Base-by-base conservation (phyloP, 2,329 filamentous ascomycete genomes). In the Diaporthe citriasiana region DNA sequence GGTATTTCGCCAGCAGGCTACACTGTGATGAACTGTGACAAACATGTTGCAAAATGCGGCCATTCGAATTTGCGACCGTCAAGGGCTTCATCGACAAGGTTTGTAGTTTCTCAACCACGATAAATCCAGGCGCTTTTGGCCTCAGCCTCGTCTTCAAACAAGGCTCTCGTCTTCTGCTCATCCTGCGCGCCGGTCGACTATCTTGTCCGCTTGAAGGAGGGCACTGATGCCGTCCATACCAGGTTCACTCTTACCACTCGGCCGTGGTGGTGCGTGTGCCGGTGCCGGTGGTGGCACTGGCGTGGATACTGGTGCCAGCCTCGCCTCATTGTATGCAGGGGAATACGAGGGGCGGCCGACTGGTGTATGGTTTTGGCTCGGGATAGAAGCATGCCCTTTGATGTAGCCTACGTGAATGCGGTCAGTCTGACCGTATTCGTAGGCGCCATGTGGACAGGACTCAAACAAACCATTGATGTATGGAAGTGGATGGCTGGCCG, bases 151-250 rank as follows among this genome's bases (percentile, higher is more conserved):
- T 30, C 56, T 47, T 47, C 12, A 15, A 19, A n/a, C n/a, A 35
- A 53, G 25, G 25, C 30, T n/a, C 69, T 33, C 10, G 4, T 35
- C 30, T 15, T 30, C n/a, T 40, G 50, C 25, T 70, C 72, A 63
- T 65, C 40, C 51, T 63, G 60, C 60, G 22, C 84, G 82, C 55
- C 86, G 85, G 73, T 88, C 87, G 51, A 91, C 88, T 75, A 92
- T 89, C 77, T 91, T 89, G 42, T 89, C 89, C 13, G 90, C 90
- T 75, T 85, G 85, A 1, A 92, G 79, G 15, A 92, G 82, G 9
- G 90, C 90, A 74, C 85, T 90, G 82, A 92, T 89, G 2, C 90
- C 89, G 75, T 92, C 89, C 27, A 91, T 81, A 4, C 81, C 79
- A 7, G 76, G 76, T 5, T 82, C 81, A 3, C 77, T 80, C 22